phyloP scores from a whole-genome alignment of 495 filamentous ascomycete species.

The Trichoderma erinaceum region DNA sequence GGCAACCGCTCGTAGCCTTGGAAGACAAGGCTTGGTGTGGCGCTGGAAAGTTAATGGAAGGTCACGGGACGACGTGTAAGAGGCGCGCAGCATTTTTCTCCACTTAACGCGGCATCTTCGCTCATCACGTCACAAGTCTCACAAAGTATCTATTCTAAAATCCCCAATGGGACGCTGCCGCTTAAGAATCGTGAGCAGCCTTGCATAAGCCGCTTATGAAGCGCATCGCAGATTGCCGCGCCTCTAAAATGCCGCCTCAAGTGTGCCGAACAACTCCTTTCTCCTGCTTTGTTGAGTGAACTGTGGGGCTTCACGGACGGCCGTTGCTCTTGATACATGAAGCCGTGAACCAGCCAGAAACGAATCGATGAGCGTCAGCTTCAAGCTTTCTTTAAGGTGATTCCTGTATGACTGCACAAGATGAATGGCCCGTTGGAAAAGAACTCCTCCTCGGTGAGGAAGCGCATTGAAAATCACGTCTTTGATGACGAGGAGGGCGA shows the following conservation, averaged over 20 bases:
- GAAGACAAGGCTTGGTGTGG: background rate
- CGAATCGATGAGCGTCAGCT: background rate
- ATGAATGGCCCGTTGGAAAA: slow-evolving; percentile 79
- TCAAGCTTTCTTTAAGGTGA: background rate
- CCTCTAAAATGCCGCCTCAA: background rate
- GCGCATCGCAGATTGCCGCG: background rate
- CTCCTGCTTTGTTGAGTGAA: background rate
- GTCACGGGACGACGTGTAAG: slow-evolving; percentile 30
- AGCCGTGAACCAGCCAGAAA: background rate
- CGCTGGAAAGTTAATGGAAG: background rate
- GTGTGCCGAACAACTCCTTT: background rate
- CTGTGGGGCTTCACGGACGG: background rate
- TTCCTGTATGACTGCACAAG: slow-evolving; percentile 20
- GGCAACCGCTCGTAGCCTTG: background rate
- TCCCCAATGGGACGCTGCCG: background rate
- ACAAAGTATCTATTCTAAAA: background rate
- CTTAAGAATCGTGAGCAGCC: background rate
- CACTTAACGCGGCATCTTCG: slow-evolving; percentile 13
- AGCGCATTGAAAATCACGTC: slow-evolving; percentile 69
- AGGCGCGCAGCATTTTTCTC: background rate
- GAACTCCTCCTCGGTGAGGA: slow-evolving; percentile 71
- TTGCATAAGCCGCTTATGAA: background rate
- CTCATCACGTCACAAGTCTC: slow-evolving; percentile 10
- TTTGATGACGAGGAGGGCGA: slow-evolving; percentile 69
- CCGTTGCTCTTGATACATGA: slow-evolving; percentile 3